A percentile compares a stretch with the other conserved stretches of the same genome.
Evolutionary conservation across 208 protist species (phyloP).

Genomic region (Acanthamoeba healyi): DNA sequence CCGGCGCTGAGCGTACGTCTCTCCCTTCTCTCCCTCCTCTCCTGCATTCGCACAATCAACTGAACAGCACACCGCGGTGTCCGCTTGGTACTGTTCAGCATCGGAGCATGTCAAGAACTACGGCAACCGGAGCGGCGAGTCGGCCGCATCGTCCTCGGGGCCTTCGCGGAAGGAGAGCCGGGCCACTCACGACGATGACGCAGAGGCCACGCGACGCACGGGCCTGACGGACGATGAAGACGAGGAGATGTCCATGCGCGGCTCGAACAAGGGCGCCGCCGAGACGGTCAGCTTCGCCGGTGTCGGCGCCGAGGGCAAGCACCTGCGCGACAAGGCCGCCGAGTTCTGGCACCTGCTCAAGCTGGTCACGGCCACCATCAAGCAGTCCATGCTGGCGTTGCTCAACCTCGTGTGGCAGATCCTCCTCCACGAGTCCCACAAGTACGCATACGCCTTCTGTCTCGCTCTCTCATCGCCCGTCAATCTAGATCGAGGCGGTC

Average conservation of each 20-base stretch:
- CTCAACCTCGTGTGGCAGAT: constrained; percentile 47
- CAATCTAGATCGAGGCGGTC: neutral
- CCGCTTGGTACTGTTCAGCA: neutral
- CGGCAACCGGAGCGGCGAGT: neutral
- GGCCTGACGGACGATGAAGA: neutral
- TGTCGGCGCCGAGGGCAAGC: neutral
- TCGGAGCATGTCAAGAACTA: neutral
- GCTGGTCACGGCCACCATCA: neutral
- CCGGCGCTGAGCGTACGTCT: neutral
- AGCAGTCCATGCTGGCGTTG: neutral
- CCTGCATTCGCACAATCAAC: neutral
- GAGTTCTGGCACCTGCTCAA: neutral
- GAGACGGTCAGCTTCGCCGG: neutral
- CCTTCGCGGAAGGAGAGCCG: neutral
- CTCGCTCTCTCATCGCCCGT: neutral
- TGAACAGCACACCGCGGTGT: too few species aligned
- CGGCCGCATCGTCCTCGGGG: neutral
- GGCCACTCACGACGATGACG: neutral
- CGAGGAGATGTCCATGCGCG: neutral
- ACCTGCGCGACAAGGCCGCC: neutral
- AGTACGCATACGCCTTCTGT: neutral
- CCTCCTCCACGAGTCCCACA: constrained; percentile 62
- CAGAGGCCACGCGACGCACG: neutral
- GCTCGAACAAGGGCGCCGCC: neutral
- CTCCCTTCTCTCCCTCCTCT: too few species aligned